Base-by-base conservation (phyloP, 1,284 basidiomycete genomes). In the Ustilago sp. region DNA sequence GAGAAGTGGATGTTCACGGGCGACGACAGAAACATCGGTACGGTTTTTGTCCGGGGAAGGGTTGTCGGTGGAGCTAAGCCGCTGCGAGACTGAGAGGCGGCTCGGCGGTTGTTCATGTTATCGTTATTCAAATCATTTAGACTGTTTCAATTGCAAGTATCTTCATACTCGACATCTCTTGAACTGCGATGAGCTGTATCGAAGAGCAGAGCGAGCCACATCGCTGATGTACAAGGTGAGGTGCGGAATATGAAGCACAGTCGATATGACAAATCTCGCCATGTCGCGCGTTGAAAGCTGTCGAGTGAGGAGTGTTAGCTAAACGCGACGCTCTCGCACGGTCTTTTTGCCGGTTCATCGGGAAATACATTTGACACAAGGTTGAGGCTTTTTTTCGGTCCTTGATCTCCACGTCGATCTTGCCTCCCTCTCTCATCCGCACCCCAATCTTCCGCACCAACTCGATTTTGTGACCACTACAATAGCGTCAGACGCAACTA, bases 11-110 rank as follows among this genome's bases (percentile, higher is more conserved):
- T 86, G 38, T 85, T 86, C 50, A 80, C 80, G n/a, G 80, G 76
- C 3, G 95, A 98, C 86, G 92, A 95, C 86, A 88, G 94, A 82
- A 96, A 98, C 86, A 92, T 98, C 63, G 88, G 87, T 39, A 88
- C 89, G 58, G 95, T 98, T 23, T 96, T 92, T 86, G 94, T 98
- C 11, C 90, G 93, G 77, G 95, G 95, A 0, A 86, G 88, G 53
- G 85, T 90, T 36, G 90, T 98, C 38, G 94, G 94, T 32, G 94
- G 94, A 12, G 80, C 85, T 17, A 64, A 68, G 55, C 74, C 74
- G 35, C 45, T 77, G 48, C 55, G 70, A 1, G 74, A 73, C 51
- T 77, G 48, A 53, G 28, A 8, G 11, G 31, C 36, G 12, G 41
- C 41, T n/a, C 36, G 12, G 31, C 41, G 13, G 9, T 17, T 31